Base-by-base conservation (phyloP, 2,329 filamentous ascomycete species). In the Aureobasidium mangrovei region DNA sequence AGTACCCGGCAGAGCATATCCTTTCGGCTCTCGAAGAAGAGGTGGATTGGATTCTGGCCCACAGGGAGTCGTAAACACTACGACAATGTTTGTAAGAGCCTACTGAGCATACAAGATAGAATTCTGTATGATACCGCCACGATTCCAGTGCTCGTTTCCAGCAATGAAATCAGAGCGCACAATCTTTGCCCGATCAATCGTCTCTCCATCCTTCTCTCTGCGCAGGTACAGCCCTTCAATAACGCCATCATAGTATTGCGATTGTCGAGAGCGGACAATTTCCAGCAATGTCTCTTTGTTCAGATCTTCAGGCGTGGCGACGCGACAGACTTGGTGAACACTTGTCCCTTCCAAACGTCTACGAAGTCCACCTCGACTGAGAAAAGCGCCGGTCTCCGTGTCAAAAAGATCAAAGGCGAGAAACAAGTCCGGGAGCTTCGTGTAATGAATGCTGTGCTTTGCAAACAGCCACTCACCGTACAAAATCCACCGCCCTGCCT, bases 21-120 rank as follows among this genome's bases (percentile, higher is more conserved):
- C 58, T 80, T 1, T 70, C 77, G 43, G 62, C 60, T 31, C 72
- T 72, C 1, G 72, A 73, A 42, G 70, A 64, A 0, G 76, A 79
- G 55, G 75, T 78, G 1, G 70, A 74, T 8, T 18, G 18, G 18
- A 18, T 18, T 18, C 18, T 18, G 18, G 18, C 18, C 18, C 18
- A 18, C 18, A 18, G 18, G 18, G 18, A 18, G 18, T 18, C 18
- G 1, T 18, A 18, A 18, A 18, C 18, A 18, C 18, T 18, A 18
- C 18, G n/a, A n/a, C n/a, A n/a, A n/a, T n/a, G n/a, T n/a, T n/a
- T 18, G 18, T 18, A 18, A 18, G 18, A 18, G 18, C 18, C 18
- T 18, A 18, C 18, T 18, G 1, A 2, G 2, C 32, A 39, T 39
- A 39, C 9, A 18, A 39, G 24, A 42, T 3, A 1, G 7, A 4